Percentiles rank a stretch among this genome's conserved stretches.
Conservation (phyloP, 2,329 filamentous ascomycete genomes). For the Fusarium temperatum region DNA sequence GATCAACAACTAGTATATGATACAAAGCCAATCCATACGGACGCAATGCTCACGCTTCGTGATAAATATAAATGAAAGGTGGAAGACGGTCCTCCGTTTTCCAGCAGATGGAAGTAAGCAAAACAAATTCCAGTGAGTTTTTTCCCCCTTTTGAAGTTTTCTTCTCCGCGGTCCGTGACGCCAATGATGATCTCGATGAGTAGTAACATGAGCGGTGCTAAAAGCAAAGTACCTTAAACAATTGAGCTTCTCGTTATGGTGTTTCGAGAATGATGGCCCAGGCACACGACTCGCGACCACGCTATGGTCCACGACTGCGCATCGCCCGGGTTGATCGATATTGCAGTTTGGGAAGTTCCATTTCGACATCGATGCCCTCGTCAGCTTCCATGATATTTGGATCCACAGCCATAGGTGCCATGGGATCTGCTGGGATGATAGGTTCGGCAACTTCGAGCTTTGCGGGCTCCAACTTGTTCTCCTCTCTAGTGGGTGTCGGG, state of each 20-base stretch:
- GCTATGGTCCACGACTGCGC: conserved; percentile 45
- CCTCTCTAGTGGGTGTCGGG: conserved; percentile 36
- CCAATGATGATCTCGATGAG: conserved; percentile 31
- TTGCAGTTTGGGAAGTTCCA: conserved; percentile 50
- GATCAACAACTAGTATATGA: conserved; percentile 18
- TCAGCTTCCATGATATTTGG: conserved; percentile 50
- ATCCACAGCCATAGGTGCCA: conserved; percentile 47
- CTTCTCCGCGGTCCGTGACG: conserved; percentile 27
- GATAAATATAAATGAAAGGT: conserved; percentile 27
- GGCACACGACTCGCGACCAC: conserved; percentile 31
- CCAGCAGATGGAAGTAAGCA: background rate
- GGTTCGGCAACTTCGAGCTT: conserved; percentile 40
- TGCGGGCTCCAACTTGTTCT: conserved; percentile 37
- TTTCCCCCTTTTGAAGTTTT: background rate
- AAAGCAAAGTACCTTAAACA: background rate
- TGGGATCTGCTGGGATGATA: conserved; percentile 14
- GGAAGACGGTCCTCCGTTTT: background rate
- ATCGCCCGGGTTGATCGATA: conserved; percentile 55
- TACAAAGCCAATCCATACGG: conserved; percentile 22
- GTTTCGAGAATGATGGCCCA: conserved; percentile 33
- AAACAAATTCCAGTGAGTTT: background rate
- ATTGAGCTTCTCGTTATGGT: conserved; percentile 4
- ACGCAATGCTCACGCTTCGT: conserved; percentile 32
- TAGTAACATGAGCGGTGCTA: conserved; percentile 15
- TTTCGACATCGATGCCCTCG: conserved; percentile 53